phyloP scores from a whole-genome alignment of 305 asterid species.

The Ilex paraguariensis region DNA sequence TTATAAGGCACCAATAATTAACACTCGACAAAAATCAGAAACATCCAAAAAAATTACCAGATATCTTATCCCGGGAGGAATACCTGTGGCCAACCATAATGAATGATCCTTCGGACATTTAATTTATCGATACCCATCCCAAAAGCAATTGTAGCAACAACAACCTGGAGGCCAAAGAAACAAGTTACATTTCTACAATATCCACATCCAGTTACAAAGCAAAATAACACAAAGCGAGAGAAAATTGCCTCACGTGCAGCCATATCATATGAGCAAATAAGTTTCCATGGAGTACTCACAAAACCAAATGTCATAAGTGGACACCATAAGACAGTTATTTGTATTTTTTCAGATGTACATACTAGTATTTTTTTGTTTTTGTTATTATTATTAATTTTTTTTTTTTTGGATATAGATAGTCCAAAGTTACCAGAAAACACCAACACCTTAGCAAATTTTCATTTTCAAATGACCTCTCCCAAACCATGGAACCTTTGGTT shows the following conservation, averaged over 20 bases:
- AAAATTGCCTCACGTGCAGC: neutral
- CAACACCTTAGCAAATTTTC: no score
- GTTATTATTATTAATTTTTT: no score
- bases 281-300: neutral
- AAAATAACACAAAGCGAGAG: neutral
- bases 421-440: no score
- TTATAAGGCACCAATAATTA: no score
- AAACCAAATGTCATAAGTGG: neutral
- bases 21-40: no score
- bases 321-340: neutral
- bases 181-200: neutral
- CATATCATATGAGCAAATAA: neutral
- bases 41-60: no score
- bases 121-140: constrained; percentile 87
- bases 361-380: no score
- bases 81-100: constrained; percentile 95
- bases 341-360: no score
- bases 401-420: no score
- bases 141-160: constrained; percentile 83
- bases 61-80: neutral
- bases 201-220: no score
- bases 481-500: no score
- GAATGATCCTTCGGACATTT: constrained; percentile 69
- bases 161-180: constrained; percentile 43
- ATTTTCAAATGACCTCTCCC: no score